Base-by-base conservation (phyloP, 2,329 filamentous ascomycete species). In the Pleoardoris graminearum region DNA sequence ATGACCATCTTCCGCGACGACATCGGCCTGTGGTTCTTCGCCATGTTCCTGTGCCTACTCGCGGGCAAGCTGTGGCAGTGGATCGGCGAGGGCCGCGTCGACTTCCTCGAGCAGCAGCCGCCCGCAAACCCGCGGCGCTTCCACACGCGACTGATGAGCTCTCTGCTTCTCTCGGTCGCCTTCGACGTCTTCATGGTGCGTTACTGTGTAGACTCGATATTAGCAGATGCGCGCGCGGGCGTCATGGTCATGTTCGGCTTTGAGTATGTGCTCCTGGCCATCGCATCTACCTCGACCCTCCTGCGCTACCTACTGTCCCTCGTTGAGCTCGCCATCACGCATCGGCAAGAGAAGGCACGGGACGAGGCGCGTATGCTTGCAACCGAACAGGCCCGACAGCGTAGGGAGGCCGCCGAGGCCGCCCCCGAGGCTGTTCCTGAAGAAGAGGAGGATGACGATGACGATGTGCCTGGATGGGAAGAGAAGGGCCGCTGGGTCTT, bases 191-290 rank as follows among this genome's bases (percentile, higher is more conserved):
- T 82, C 70, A 85, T 99, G 76, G 85, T 97, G 59, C 82, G 82
- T 43, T 97, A 96, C 72, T 87, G 89, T 53, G 81, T 96, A 55
- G 84, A 86, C 23, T 90, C 88, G 0, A 92, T 97, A 27, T 85
- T 97, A 44, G 86, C 89, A 52, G 87, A 95, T 69, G 90, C 93
- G 2, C 83, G 89, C n/a, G 91, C 93, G 0, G 94, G 95, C 53
- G 97, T 99, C 89, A 99, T 97, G 91, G 91, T 99, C 58, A 97
- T 99, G 91, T 99, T 99, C 68, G 85, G 95, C 5, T 99, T 99
- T 65, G 94, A 99, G 73, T 97, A 97, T 69, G 92, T 93, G 32
- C 86, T 99, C 37, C 77, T 97, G 54, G 82, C 85, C 2, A 87
- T 95, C 8, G 87, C 86, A 46, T 96, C 93, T 0, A 79, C 85